These are phyloP conservation scores for Irpex sp. DNA, from an alignment of 1,284 basidiomycete genomes.

Conservation along the genomic window DNA sequence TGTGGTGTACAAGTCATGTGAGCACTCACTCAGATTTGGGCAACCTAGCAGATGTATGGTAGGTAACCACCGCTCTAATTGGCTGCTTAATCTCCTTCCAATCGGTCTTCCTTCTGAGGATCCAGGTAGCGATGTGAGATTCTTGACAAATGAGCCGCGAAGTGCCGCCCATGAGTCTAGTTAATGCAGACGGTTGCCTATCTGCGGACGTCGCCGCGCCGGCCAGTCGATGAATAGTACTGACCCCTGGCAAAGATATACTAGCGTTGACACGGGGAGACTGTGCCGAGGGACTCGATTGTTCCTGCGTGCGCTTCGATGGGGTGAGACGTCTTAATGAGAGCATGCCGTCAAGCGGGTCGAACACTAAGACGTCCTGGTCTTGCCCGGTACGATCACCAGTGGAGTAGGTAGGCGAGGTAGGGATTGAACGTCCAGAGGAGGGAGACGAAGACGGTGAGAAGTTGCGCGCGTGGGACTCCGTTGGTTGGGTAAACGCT, in stretches of 20 bases:
- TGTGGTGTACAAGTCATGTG: not conserved
- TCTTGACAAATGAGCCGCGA: constrained; percentile 51
- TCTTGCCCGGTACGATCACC: constrained; percentile 38
- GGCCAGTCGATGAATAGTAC: constrained; percentile 28
- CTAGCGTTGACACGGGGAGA: constrained; percentile 33
- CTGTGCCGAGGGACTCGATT: constrained; percentile 26
- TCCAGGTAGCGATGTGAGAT: constrained; percentile 64
- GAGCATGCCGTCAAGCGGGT: constrained; percentile 54
- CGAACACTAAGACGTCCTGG: constrained; percentile 65
- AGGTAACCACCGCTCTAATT: constrained; percentile 17
- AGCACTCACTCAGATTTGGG: constrained; percentile 24
- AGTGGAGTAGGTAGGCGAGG: constrained; percentile 31
- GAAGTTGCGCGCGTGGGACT: not conserved
- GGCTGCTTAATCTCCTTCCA: constrained; percentile 51
- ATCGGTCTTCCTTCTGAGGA: constrained; percentile 47
- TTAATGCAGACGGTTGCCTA: constrained; percentile 28
- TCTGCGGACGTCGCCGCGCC: constrained; percentile 17
- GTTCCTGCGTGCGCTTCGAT: constrained; percentile 34
- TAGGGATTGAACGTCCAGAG: constrained; percentile 30
- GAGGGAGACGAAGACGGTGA: constrained; percentile 19
- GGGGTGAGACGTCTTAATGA: constrained; percentile 51
- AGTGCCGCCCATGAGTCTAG: constrained; percentile 30
- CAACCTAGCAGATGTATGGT: constrained; percentile 5
- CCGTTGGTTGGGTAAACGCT: constrained; percentile 29
- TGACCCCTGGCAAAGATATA: constrained; percentile 42